Percentiles rank a stretch among this genome's conserved stretches.
These are phyloP conservation scores for Pseudozyma thailandica DNA, from an alignment of 1,284 basidiomycete genomes.

Conservation along the genomic window DNA sequence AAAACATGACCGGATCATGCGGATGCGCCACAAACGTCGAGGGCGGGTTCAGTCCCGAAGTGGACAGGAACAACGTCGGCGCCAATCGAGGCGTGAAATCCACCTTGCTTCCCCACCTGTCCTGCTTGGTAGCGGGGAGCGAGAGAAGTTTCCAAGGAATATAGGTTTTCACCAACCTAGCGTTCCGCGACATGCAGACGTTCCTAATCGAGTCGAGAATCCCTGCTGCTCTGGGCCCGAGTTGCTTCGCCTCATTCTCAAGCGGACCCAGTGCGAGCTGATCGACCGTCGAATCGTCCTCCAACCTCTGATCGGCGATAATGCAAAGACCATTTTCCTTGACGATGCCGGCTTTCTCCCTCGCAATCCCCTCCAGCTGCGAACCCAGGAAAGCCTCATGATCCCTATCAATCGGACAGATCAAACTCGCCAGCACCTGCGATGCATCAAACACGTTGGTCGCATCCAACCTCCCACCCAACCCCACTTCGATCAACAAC, in stretches of 20 bases:
- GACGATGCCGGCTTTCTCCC: conserved; percentile 86
- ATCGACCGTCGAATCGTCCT: conserved; percentile 17
- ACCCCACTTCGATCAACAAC: conserved; percentile 89
- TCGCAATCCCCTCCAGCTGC: conserved; percentile 79
- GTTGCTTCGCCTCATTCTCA: conserved; percentile 35
- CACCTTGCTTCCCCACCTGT: conserved; percentile 24
- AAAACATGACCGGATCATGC: conserved; percentile 43
- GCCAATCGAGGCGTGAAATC: conserved; percentile 34
- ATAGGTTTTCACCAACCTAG: conserved; percentile 46
- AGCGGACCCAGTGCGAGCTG: conserved; percentile 39
- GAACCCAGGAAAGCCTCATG: conserved; percentile 89
- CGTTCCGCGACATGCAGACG: conserved; percentile 33
- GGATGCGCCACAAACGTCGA: conserved; percentile 47
- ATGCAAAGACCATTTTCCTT: conserved; percentile 77
- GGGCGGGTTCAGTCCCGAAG: conserved; percentile 43
- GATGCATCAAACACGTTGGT: conserved; percentile 84
- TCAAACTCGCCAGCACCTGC: conserved; percentile 77
- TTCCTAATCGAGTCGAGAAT: conserved; percentile 51
- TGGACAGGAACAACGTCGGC: conserved; percentile 43
- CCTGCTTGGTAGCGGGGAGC: conserved; percentile 29
- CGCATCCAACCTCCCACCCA: conserved; percentile 91
- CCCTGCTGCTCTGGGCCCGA: conserved; percentile 39
- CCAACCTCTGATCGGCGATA: conserved; percentile 71
- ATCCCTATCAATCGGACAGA: conserved; percentile 89
- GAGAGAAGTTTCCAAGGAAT: conserved; percentile 46